Percentiles rank a stretch among this genome's conserved stretches.
Evolutionary conservation across 2,329 filamentous ascomycete genomes (phyloP).

Genomic region (Didymella pinodella): DNA sequence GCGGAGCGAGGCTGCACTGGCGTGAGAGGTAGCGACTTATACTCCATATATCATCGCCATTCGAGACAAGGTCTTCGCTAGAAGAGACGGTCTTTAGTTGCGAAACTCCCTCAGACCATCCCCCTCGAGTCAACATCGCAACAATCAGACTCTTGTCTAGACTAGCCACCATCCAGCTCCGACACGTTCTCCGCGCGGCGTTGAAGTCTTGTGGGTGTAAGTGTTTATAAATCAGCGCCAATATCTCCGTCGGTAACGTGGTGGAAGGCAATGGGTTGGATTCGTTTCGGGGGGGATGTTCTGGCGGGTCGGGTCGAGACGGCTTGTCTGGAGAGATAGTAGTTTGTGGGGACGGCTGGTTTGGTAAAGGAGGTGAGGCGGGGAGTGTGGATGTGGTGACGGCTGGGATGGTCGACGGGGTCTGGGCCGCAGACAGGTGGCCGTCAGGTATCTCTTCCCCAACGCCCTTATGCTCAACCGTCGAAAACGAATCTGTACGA

Average conservation of each 20-base stretch:
- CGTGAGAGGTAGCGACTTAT: slow-evolving; percentile 54
- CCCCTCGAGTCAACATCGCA: slow-evolving; percentile 63
- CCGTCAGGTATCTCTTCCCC: slow-evolving; percentile 29
- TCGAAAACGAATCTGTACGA: slow-evolving; percentile 35
- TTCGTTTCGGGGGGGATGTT: too few species aligned
- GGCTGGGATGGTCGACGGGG: slow-evolving; percentile 29
- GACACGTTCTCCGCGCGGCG: slow-evolving; percentile 66
- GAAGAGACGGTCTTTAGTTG: too few species aligned
- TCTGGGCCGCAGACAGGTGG: slow-evolving; percentile 14
- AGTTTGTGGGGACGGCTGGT: neutral
- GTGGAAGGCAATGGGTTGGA: slow-evolving; percentile 33
- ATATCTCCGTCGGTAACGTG: slow-evolving; percentile 57
- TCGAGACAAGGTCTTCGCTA: neutral
- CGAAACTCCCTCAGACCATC: slow-evolving; percentile 51
- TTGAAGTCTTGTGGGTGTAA: slow-evolving; percentile 64
- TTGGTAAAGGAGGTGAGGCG: too few species aligned
- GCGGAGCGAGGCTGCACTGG: slow-evolving; percentile 57
- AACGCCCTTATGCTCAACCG: slow-evolving; percentile 28
- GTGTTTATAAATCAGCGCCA: slow-evolving; percentile 2
- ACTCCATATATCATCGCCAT: too few species aligned
- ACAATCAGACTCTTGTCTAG: slow-evolving; percentile 61
- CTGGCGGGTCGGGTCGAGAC: neutral
- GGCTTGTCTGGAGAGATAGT: neutral
- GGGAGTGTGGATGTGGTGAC: neutral
- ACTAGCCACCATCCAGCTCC: slow-evolving; percentile 66